Conservation (phyloP, 2,329 filamentous ascomycete species). For the Allantophomopsis lycopodina region DNA sequence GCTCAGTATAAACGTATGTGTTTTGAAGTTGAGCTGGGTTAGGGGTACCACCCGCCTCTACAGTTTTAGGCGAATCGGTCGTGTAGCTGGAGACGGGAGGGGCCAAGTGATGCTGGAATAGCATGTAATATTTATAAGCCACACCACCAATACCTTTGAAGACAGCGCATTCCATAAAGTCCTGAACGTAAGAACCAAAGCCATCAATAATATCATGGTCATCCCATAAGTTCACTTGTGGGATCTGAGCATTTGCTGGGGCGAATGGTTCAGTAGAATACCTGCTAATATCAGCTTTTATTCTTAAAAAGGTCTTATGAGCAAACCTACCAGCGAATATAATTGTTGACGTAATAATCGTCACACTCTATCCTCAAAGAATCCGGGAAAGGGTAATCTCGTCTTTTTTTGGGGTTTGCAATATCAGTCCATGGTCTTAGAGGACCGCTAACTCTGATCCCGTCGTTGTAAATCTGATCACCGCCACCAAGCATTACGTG, state of each 20-base stretch:
- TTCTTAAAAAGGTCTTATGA: conserved; percentile 17
- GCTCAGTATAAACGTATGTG: conserved; percentile 53
- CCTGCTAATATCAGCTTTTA: conserved; percentile 41
- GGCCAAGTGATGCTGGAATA: conserved; percentile 90
- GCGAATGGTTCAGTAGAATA: conserved; percentile 78
- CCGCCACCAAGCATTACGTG: conserved; percentile 94
- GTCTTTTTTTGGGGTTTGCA: conserved; percentile 70
- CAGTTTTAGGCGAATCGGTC: conserved; percentile 46
- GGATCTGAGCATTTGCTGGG: conserved; percentile 77
- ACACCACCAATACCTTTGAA: conserved; percentile 85
- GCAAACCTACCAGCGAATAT: conserved; percentile 59
- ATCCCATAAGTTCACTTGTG: conserved; percentile 96
- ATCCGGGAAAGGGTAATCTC: conserved; percentile 63
- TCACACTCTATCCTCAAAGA: conserved; percentile 75
- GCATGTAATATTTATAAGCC: conserved; percentile 95
- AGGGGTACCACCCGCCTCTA: conserved; percentile 27
- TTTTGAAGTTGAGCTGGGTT: conserved; percentile 63
- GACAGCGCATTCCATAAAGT: conserved; percentile 86
- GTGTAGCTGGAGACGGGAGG: conserved; percentile 80
- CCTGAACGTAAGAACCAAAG: conserved; percentile 84
- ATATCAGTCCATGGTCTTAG: conserved; percentile 73
- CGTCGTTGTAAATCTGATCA: conserved; percentile 95
- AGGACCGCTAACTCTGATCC: conserved; percentile 74
- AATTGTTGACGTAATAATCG: conserved; percentile 82
- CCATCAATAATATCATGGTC: conserved; percentile 92